phyloP scores from a whole-genome alignment of 2,329 filamentous ascomycete species.

The Scedosporium dehoogii region DNA sequence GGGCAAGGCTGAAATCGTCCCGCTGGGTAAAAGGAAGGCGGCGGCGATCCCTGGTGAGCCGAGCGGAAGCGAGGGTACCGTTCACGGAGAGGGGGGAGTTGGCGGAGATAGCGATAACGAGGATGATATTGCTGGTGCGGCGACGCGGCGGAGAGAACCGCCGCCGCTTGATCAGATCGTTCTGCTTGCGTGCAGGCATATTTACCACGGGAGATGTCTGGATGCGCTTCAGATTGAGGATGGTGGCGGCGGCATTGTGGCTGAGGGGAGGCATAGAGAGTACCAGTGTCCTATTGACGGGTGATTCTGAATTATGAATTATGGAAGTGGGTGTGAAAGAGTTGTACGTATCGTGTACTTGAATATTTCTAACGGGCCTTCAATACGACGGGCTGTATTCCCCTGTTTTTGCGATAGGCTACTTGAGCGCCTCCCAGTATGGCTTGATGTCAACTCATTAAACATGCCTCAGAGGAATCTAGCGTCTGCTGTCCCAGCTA shows the following conservation, averaged over 20 bases:
- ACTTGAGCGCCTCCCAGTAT: no score
- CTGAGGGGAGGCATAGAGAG: conserved; percentile 31
- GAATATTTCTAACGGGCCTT: neutral
- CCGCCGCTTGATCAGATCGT: conserved; percentile 53
- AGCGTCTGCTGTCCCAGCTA: no score
- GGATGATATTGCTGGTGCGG: conserved; percentile 21
- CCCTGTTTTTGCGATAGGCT: neutral
- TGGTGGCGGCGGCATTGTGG: conserved; percentile 27
- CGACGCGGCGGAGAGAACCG: conserved; percentile 19
- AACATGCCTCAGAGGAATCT: no score
- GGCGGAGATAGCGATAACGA: conserved; percentile 23
- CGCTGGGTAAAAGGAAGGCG: conserved; percentile 31
- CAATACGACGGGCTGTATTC: neutral
- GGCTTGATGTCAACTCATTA: no score
- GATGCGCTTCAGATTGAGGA: conserved; percentile 49
- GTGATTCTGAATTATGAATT: conserved; percentile 13
- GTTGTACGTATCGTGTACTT: neutral
- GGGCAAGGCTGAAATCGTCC: conserved; percentile 18
- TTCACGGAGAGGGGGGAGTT: conserved; percentile 16
- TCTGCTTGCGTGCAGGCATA: conserved; percentile 60
- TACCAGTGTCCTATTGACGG: conserved; percentile 50
- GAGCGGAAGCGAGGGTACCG: neutral
- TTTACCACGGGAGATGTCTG: conserved; percentile 59
- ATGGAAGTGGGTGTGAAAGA: neutral
- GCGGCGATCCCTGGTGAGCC: conserved; percentile 44